Base-by-base conservation (phyloP, 768 basidiomycete genomes). In the Cystofilobasidium capitatum region DNA sequence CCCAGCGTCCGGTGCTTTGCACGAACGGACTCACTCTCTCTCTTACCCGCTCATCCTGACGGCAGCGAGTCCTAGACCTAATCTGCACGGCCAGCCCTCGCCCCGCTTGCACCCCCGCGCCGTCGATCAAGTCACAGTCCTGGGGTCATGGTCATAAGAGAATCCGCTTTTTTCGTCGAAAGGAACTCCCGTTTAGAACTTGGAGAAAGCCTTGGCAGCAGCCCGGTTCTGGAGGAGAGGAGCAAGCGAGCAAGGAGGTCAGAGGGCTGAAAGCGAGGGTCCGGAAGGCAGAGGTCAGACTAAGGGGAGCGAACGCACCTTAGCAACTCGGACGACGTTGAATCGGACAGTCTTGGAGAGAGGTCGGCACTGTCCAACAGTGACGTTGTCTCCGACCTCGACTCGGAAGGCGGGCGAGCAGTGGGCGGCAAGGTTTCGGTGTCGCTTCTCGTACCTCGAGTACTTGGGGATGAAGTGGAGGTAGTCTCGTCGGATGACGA, bases 281-380 rank as follows among this genome's bases (percentile, higher is more conserved):
- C 36, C 40, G 17, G 49, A 6, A 26, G 24, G 7, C 49, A 54
- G 49, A 16, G 45, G 24, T 12, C 26, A 26, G 17, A 24, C 24
- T 37, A 37, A 57, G 36, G 57, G 37, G 42, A 49, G 54, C 35
- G 47, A 40, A 54, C 49, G 49, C 14, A 54, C 49, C 49, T 64
- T 58, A 58, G 64, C 78, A 79, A 99, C 94, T 75, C 93, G 88
- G 77, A 98, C 62, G 59, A 99, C 96, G 81, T 99, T 99, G 87
- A 99, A 99, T 60, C 96, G 89, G 75, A 97, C 91, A 39, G 94
- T 98, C 81, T 99, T 99, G 70, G 96, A 98, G 75, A 98, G 80
- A 74, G 96, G 96, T 77, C 96, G 88, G 83, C 96, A 99, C 85
- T 99, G 96, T 89, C 91, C 92, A 72, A 98, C 93, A 69, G 93